Evolutionary conservation across 148 eudicot species (phyloP).

Genomic region (Gaultheria prostrata): DNA sequence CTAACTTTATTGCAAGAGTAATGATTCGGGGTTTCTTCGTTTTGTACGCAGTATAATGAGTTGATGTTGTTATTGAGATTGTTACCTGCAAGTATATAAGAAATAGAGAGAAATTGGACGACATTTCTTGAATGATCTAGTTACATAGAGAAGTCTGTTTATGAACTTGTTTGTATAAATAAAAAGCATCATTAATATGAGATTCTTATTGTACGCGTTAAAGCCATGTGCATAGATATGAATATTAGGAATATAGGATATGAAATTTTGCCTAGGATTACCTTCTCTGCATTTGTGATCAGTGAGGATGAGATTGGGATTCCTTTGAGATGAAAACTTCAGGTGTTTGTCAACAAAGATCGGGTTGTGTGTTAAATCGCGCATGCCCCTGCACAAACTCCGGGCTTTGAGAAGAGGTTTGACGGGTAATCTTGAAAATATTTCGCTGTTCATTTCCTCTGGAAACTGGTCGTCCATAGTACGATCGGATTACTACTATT

Average conservation of each 20-base stretch:
- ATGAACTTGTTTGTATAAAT: too few species aligned
- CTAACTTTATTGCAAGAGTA: background rate
- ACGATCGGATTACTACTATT: background rate
- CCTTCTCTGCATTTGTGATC: background rate
- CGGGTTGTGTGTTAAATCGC: background rate
- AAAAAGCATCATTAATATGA: too few species aligned
- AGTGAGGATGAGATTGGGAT: slow-evolving; percentile 5
- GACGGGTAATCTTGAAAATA: background rate
- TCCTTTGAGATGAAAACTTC: background rate
- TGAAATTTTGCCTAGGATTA: background rate
- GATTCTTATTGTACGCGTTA: too few species aligned
- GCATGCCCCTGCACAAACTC: background rate
- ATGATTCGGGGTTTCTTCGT: background rate
- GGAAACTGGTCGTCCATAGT: background rate
- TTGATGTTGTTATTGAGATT: background rate
- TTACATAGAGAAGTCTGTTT: background rate
- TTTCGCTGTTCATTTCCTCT: background rate
- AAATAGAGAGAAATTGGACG: background rate
- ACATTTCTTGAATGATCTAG: background rate
- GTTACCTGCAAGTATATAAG: background rate
- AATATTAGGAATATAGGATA: background rate
- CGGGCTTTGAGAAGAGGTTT: background rate
- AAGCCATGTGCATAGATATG: background rate
- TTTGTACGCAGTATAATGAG: background rate
- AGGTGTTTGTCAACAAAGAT: background rate